Base-by-base conservation (phyloP, 2,329 filamentous ascomycete genomes). In the Pseudomassariella vexata region DNA sequence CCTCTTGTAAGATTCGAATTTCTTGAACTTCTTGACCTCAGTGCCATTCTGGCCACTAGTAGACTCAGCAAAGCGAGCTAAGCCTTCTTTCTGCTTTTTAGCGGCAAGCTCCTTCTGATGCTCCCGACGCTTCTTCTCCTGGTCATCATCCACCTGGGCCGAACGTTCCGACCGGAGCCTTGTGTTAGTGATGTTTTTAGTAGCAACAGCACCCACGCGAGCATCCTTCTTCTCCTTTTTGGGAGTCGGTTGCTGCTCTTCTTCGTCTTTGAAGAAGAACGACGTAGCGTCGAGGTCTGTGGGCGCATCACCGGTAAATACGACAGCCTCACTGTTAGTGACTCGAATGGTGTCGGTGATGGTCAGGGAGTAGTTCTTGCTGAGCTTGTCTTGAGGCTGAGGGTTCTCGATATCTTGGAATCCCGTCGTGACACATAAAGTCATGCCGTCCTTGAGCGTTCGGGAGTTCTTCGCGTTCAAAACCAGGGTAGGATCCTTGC, bases 191-290 rank as follows among this genome's bases (percentile, higher is more conserved):
- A 96, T 95, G 56, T 96, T 98, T 52, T 90, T 94, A 32, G 87
- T 85, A 16, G 89, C 88, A 37, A 95, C 84, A 18, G 89, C 88
- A 36, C 86, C 88, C 7, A 92, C 82, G 25, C 83, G 78, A 0
- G 79, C 70, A 47, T 92, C 83, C 59, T 82, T 87, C 71, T 92
- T 94, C 48, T 89, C 80, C 60, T 94, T 94, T 46, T 92, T 94
- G n/a, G 86, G 84, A 8, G 84, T 75, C 19, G 85, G 84, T 56
- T 87, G 80, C 41, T 86, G 78, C 45, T 94, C 85, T 53, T 94
- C 87, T 39, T 95, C 88, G 46, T 96, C 90, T 54, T 95, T 94
- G 69, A 98, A 98, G 64, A 95, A 96, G 68, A 98, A 98, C 0
- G 90, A 95, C 23, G 90, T 90, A 4, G 88, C 88, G 50, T 96